phyloP scores from a whole-genome alignment of 2,329 filamentous ascomycete species.

The Akanthomyces lecanii region DNA sequence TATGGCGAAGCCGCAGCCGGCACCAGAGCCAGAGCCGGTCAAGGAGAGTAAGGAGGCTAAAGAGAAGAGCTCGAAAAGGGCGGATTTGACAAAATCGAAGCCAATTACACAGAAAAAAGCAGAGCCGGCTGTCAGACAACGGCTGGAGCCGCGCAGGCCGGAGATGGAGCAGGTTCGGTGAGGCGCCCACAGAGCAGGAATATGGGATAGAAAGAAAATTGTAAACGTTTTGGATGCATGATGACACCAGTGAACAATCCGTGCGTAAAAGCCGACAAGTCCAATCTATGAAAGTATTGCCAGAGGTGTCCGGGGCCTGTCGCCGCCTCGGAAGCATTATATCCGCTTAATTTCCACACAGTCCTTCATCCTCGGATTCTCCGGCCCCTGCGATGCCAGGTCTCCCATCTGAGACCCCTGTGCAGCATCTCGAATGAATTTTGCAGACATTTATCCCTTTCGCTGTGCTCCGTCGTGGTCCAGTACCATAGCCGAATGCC shows the following conservation, averaged over 20 bases:
- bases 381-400: too few relatives aligned
- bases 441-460: too few relatives aligned
- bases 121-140: slow-evolving; percentile 19
- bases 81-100: slow-evolving; percentile 31
- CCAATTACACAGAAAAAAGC: slow-evolving; percentile 25
- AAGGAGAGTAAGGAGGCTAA: slow-evolving; percentile 23
- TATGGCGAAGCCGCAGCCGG: slow-evolving; percentile 28
- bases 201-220: not conserved
- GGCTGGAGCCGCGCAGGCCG: slow-evolving; percentile 1
- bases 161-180: slow-evolving; percentile 25
- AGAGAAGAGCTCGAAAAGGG: slow-evolving; percentile 19
- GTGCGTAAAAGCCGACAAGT: too few relatives aligned
- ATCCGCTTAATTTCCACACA: too few relatives aligned
- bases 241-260: not conserved
- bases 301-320: too few relatives aligned
- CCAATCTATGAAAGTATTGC: too few relatives aligned
- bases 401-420: too few relatives aligned
- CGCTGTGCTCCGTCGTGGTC: too few relatives aligned
- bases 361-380: too few relatives aligned
- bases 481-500: too few relatives aligned
- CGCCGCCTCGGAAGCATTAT: too few relatives aligned
- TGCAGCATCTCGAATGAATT: too few relatives aligned
- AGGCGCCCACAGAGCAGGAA: slow-evolving; percentile 13
- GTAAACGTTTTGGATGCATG: slow-evolving; percentile 5
- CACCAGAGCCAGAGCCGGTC: slow-evolving; percentile 20